These are phyloP conservation scores for Dillenia turbinata DNA, from an alignment of 164 flowering plant genomes.

Conservation along the genomic window DNA sequence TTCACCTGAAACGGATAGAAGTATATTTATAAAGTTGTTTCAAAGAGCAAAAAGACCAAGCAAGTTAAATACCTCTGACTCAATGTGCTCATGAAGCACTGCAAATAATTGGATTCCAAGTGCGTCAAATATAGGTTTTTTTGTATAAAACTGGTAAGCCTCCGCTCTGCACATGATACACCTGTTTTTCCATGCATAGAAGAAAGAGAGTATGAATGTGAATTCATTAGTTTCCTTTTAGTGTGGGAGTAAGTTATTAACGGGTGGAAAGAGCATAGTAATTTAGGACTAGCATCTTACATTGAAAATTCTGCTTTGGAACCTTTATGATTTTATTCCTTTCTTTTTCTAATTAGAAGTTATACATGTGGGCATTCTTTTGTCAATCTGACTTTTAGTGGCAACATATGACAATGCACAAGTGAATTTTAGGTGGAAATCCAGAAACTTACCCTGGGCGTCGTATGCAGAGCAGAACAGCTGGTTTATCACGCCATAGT, in stretches of 20 bases:
- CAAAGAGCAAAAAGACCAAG: conserved; percentile 1
- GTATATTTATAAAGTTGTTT: neutral
- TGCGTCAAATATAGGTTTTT: conserved; percentile 72
- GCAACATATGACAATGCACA: neutral
- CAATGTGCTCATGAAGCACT: conserved; percentile 68
- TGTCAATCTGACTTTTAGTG: too few species aligned
- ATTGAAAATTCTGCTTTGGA: too few species aligned
- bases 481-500: conserved; percentile 68
- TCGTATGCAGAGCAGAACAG: conserved; percentile 56
- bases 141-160: conserved; percentile 72
- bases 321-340: too few species aligned
- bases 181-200: conserved; percentile 37
- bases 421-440: neutral
- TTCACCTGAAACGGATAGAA: conserved; percentile 35
- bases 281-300: too few species aligned
- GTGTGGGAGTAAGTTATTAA: neutral
- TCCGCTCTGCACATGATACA: conserved; percentile 91
- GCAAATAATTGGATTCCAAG: conserved; percentile 64
- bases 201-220: neutral
- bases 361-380: too few species aligned
- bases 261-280: too few species aligned
- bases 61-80: conserved; percentile 54
- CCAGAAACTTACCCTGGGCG: conserved; percentile 59
- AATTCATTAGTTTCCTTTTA: neutral
- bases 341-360: too few species aligned